Evolutionary conservation across 352 stramenopile species (phyloP).

Genomic region (Phytophthora boehmeriae): DNA sequence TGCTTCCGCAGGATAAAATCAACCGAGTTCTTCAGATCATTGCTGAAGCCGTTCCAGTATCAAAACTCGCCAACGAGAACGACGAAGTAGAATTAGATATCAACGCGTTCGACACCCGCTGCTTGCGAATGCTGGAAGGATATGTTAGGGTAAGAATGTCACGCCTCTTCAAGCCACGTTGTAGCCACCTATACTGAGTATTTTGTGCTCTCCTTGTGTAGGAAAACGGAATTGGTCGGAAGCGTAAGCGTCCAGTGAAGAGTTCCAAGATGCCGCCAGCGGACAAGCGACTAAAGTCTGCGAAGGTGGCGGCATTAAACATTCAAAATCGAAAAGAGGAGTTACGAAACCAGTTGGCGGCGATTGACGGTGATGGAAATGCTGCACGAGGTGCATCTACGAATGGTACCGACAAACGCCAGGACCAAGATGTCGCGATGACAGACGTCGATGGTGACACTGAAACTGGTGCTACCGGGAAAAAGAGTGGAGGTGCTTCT

Average conservation of each 20-base stretch:
- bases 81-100: conserved; percentile 91
- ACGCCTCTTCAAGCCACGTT: conserved; percentile 25
- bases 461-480: conserved; percentile 35
- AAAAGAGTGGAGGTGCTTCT: conserved; percentile 44
- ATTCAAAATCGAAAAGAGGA: conserved; percentile 77
- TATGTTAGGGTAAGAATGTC: conserved; percentile 83
- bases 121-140: conserved; percentile 89
- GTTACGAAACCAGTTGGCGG: conserved; percentile 77
- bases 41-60: conserved; percentile 83
- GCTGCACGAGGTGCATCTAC: conserved; percentile 4
- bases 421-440: conserved; percentile 58
- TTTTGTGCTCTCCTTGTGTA: conserved; percentile 34
- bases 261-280: conserved; percentile 58
- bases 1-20: conserved; percentile 87
- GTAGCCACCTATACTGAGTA: conserved; percentile 20
- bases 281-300: conserved; percentile 81
- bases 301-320: conserved; percentile 81
- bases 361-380: conserved; percentile 61
- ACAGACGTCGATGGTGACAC: conserved; percentile 48
- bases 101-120: conserved; percentile 87
- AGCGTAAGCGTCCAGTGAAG: conserved; percentile 75
- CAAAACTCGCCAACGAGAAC: conserved; percentile 83
- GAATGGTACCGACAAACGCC: conserved; percentile 31
- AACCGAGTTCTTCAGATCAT: conserved; percentile 91
- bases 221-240: conserved; percentile 89